phyloP scores from a whole-genome alignment of 2,329 filamentous ascomycete species.

The Pestalotiopsis sp. region DNA sequence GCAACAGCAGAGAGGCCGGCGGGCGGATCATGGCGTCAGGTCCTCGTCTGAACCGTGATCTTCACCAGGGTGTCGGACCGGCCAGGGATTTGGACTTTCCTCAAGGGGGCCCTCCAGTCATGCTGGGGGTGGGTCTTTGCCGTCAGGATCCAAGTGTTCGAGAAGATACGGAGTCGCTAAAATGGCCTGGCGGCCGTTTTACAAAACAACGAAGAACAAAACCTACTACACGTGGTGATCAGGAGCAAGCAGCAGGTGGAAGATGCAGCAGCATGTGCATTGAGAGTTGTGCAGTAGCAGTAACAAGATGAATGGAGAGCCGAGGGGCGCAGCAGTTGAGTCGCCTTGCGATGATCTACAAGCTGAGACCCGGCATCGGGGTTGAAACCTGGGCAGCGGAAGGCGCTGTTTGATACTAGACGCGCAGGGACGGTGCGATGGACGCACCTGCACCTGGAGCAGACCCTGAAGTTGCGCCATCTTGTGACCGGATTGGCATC shows the following conservation, averaged over 20 bases:
- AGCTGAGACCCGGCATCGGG: conserved; percentile 41
- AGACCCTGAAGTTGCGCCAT: conserved; percentile 18
- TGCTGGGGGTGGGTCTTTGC: conserved; percentile 1
- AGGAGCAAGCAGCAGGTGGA: neutral
- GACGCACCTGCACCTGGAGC: conserved; percentile 10
- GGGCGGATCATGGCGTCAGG: conserved; percentile 40
- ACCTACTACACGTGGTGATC: neutral
- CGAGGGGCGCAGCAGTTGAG: conserved; percentile 28
- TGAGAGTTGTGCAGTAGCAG: neutral
- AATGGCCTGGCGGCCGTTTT: neutral
- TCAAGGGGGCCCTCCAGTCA: neutral
- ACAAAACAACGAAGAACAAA: conserved; percentile 10
- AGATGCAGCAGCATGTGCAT: neutral
- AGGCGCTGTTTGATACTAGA: conserved; percentile 21
- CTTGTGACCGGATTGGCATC: conserved; percentile 32
- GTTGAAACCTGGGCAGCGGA: conserved; percentile 38
- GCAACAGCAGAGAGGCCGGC: conserved; percentile 23
- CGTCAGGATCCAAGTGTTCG: conserved; percentile 3
- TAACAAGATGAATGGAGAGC: conserved; percentile 14
- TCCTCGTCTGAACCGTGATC: conserved; percentile 43
- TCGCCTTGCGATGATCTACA: conserved; percentile 36
- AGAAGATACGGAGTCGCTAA: conserved; percentile 7
- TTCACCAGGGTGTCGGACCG: conserved; percentile 33
- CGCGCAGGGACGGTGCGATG: conserved; percentile 19
- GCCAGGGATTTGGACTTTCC: conserved; percentile 21